Percentiles rank a stretch among this genome's conserved stretches.
Evolutionary conservation across 2,329 filamentous ascomycete genomes (phyloP).

Genomic region (Chaetomium sp.): DNA sequence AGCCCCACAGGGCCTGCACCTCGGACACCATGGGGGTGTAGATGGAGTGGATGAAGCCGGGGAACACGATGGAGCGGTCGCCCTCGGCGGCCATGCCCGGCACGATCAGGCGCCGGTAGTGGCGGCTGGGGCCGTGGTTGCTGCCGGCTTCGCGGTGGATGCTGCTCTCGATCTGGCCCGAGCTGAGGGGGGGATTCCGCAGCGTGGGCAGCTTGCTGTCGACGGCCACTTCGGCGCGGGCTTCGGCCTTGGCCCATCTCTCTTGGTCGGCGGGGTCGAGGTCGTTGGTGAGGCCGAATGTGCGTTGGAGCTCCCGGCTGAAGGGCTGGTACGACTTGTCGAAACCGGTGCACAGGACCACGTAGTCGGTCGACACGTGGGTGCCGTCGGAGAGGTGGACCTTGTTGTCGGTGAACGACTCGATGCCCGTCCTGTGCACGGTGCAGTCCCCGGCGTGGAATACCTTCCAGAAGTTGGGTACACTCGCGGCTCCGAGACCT

Average conservation of each 20-base stretch:
- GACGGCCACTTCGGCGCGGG: background rate
- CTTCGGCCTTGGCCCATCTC: background rate
- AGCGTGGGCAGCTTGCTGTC: background rate
- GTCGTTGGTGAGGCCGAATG: background rate
- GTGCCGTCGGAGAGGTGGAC: background rate
- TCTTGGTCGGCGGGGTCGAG: background rate
- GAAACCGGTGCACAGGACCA: constrained; percentile 1
- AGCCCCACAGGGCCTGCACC: constrained; percentile 4
- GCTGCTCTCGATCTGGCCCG: background rate
- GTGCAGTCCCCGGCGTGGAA: constrained; percentile 6
- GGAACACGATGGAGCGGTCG: constrained; percentile 6
- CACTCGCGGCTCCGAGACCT: constrained; percentile 5
- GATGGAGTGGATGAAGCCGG: constrained; percentile 8
- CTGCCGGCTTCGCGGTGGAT: background rate
- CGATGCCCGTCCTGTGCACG: background rate
- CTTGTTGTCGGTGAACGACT: constrained; percentile 2
- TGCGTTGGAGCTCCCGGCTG: background rate
- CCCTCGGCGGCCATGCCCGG: background rate
- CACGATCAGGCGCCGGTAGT: constrained; percentile 5
- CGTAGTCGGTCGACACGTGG: background rate
- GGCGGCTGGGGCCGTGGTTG: constrained; percentile 6
- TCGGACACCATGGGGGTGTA: constrained; percentile 5
- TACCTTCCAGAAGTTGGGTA: background rate
- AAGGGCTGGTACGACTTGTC: constrained; percentile 4
- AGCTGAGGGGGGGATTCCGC: background rate